phyloP scores from a whole-genome alignment of 257 asterid species.

The Schizonepeta tenuifolia region DNA sequence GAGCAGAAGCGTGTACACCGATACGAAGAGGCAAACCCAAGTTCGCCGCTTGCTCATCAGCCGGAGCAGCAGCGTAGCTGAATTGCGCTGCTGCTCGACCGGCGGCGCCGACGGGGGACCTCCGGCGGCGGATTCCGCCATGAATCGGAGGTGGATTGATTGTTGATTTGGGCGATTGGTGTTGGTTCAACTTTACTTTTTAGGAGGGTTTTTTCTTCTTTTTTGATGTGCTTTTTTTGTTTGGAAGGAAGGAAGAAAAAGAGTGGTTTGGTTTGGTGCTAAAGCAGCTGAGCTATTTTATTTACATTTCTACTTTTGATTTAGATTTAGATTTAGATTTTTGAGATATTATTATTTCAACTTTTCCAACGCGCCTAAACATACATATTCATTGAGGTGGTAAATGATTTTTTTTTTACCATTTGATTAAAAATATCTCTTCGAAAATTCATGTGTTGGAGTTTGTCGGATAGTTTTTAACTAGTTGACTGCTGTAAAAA shows the following conservation, averaged over 20 bases:
- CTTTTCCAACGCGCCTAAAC: too few relatives aligned
- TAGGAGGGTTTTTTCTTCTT: slow-evolving; percentile 23
- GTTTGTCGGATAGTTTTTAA: too few relatives aligned
- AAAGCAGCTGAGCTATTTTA: neutral
- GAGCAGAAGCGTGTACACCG: slow-evolving; percentile 67
- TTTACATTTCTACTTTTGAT: neutral
- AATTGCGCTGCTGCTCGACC: neutral
- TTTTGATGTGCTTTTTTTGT: neutral
- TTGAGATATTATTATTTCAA: too few relatives aligned
- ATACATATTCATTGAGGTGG: too few relatives aligned
- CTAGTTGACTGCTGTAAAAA: too few relatives aligned
- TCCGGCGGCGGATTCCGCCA: slow-evolving; percentile 22
- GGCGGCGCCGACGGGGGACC: neutral
- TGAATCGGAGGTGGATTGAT: neutral
- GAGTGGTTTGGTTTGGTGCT: neutral
- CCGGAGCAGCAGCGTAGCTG: slow-evolving; percentile 40
- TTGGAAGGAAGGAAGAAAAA: too few relatives aligned
- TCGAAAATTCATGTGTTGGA: too few relatives aligned
- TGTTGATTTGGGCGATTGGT: neutral
- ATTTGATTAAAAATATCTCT: too few relatives aligned
- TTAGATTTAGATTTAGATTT: too few relatives aligned
- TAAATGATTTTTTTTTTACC: too few relatives aligned
- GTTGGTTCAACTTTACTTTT: neutral
- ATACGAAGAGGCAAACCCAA: slow-evolving; percentile 71
- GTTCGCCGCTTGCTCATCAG: slow-evolving; percentile 79